Conservation (phyloP, 768 basidiomycete genomes). For the Lepiota subincarnata region DNA sequence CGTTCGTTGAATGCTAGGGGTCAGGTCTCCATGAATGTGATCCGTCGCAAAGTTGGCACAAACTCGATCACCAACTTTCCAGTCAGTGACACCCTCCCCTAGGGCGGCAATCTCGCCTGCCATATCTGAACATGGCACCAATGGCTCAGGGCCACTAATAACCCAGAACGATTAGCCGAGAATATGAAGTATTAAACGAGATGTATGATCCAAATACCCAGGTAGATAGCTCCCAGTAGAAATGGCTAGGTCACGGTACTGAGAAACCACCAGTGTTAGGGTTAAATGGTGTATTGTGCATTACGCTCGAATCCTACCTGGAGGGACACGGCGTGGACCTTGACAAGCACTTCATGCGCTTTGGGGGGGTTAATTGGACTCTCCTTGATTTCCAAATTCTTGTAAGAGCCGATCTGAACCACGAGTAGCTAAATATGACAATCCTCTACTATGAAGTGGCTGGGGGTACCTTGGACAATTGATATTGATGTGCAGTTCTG, state of each 20-base stretch:
- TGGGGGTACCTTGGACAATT: neutral
- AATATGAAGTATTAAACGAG: too few relatives aligned
- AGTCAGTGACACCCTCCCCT: slow-evolving; percentile 38
- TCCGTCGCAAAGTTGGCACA: slow-evolving; percentile 48
- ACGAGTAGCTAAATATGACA: neutral
- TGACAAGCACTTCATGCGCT: slow-evolving; percentile 50
- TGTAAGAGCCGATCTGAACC: slow-evolving; percentile 19
- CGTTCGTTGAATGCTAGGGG: slow-evolving; percentile 26
- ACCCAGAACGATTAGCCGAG: too few relatives aligned
- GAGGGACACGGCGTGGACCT: slow-evolving; percentile 53
- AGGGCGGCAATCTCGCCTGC: slow-evolving; percentile 54
- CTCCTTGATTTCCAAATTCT: slow-evolving; percentile 22
- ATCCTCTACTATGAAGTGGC: neutral
- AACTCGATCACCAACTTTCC: slow-evolving; percentile 55
- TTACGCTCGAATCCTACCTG: slow-evolving; percentile 28
- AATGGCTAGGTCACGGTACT: slow-evolving; percentile 51
- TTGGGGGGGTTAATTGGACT: slow-evolving; percentile 27
- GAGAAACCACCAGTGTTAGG: neutral
- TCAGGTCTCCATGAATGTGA: slow-evolving; percentile 42
- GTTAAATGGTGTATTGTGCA: neutral
- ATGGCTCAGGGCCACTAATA: slow-evolving; percentile 14
- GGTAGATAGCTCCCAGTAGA: slow-evolving; percentile 27
- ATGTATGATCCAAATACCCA: neutral
- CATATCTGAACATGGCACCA: slow-evolving; percentile 45
- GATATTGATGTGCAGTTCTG: slow-evolving; percentile 1